Base-by-base conservation (phyloP, 2,329 filamentous ascomycete genomes). In the Nannizzia gypsea region DNA sequence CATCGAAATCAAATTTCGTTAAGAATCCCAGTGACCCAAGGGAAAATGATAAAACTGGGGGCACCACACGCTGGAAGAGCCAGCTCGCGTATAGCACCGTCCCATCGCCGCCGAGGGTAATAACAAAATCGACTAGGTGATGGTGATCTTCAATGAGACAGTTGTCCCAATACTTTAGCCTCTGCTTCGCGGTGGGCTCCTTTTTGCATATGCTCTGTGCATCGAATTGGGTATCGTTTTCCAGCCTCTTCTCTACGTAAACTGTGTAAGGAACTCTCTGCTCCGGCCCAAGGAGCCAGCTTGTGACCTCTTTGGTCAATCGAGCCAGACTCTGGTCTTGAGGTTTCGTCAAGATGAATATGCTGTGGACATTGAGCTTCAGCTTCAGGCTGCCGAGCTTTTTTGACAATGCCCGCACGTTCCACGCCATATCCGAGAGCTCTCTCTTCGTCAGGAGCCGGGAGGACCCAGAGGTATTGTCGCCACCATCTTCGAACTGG, bases 61-160 rank as follows among this genome's bases (percentile, higher is more conserved):
- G 93, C 0, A 97, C 92, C 54, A 97, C 88, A 46, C 89, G 84
- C 75, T 99, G 93, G 71, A 99, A 99, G 1, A 99, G 79, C 91
- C 92, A 97, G 69, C 90, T 95, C 3, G 92, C 89, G 70, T 96
- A 97, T 9, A 99, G 78, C 5, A 99, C 92, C 0, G 93, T 99
- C n/a, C 93, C 93, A 70, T 99, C 93, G 11, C 93, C 93, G 56
- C 90, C 91, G 2, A 96, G 81, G 0, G 92, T 95, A 54, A 99
- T 83, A 57, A 95, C 86, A 68, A 99, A 95, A 73, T 99, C 93
- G 70, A 97, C 96, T 0, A 84, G 87, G 67, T 96, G 90, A 3
- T 92, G 92, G 61, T 85, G 81, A 44, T 83, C 80, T 55, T 81
- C 81, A 66, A 90, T 95, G 69, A 96, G 84, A 59, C 86, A 80